Evolutionary conservation across 192 early-diverging fungal genomes (phyloP).

Genomic region (Martensiomyces pterosporus): DNA sequence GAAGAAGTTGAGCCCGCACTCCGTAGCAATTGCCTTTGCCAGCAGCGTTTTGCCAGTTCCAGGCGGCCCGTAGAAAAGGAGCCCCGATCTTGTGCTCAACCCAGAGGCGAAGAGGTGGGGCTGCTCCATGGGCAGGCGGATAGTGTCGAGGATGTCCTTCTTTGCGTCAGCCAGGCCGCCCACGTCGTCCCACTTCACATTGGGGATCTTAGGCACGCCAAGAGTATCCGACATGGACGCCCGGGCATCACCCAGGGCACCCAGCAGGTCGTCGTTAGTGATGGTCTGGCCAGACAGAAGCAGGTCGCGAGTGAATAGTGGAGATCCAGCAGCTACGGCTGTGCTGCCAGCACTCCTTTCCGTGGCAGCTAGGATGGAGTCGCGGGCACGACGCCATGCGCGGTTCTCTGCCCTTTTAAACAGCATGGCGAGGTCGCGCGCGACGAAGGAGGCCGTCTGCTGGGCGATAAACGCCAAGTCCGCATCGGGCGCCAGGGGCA

Average conservation of each 20-base stretch:
- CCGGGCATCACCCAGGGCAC: conserved; percentile 73
- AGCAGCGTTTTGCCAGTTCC: conserved; percentile 98
- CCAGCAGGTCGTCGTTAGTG: conserved; percentile 74
- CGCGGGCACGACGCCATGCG: conserved; percentile 54
- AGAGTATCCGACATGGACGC: conserved; percentile 85
- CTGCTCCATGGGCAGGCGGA: conserved; percentile 91
- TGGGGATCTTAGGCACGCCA: conserved; percentile 97
- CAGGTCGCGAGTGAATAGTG: conserved; percentile 11
- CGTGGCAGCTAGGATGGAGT: too few relatives aligned
- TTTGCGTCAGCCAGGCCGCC: conserved; percentile 93
- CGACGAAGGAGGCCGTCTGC: conserved; percentile 89
- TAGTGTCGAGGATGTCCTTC: conserved; percentile 90
- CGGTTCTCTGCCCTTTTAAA: conserved; percentile 67
- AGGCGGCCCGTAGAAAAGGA: conserved; percentile 94
- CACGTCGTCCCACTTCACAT: conserved; percentile 97
- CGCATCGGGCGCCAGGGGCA: conserved; percentile 73
- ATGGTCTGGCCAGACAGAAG: conserved; percentile 68
- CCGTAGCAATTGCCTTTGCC: conserved; percentile 98
- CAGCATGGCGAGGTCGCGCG: conserved; percentile 77
- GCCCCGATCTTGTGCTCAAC: conserved; percentile 89
- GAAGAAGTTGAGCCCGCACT: conserved; percentile 96
- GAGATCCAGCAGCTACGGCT: too few relatives aligned
- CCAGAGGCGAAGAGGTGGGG: conserved; percentile 96
- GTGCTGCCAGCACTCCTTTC: too few relatives aligned
- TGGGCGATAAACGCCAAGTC: conserved; percentile 69